Conservation (phyloP, 2,329 filamentous ascomycete genomes). For the Phialophora tarda region DNA sequence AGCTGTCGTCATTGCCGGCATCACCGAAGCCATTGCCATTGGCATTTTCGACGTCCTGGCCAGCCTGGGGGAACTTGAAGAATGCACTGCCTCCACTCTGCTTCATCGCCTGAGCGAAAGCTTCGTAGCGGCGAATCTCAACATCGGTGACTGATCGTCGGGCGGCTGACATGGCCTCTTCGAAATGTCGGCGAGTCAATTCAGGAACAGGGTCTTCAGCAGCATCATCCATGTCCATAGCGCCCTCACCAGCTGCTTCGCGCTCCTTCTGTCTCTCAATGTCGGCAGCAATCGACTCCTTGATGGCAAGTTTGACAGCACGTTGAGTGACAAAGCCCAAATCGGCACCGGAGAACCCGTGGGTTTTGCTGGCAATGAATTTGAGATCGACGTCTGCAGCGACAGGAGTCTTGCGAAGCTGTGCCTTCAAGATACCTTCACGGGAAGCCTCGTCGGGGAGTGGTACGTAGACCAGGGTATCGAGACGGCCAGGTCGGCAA, state of each 20-base stretch:
- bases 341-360: constrained; percentile 99
- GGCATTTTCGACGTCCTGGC: constrained; percentile 57
- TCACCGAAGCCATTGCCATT: constrained; percentile 71
- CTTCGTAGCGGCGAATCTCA: constrained; percentile 97
- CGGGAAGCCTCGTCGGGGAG: constrained; percentile 91
- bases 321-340: constrained; percentile 98
- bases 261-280: constrained; percentile 90
- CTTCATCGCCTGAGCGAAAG: constrained; percentile 99
- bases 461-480: constrained; percentile 97
- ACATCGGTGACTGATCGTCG: constrained; percentile 94
- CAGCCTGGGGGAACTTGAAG: constrained; percentile 87
- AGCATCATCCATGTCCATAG: constrained; percentile 75
- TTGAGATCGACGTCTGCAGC: constrained; percentile 82
- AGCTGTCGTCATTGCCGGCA: constrained; percentile 91
- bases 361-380: constrained; percentile 94
- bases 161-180: constrained; percentile 96
- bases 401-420: constrained; percentile 97
- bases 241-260: constrained; percentile 80
- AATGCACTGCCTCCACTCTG: constrained; percentile 92
- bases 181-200: constrained; percentile 94
- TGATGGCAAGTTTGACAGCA: constrained; percentile 98
- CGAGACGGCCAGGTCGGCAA: constrained; percentile 97
- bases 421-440: constrained; percentile 87
- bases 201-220: constrained; percentile 90
- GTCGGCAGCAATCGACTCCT: constrained; percentile 86